These are phyloP conservation scores for Penicillium malachiteum DNA, from an alignment of 495 filamentous ascomycete genomes.

Conservation along the genomic window DNA sequence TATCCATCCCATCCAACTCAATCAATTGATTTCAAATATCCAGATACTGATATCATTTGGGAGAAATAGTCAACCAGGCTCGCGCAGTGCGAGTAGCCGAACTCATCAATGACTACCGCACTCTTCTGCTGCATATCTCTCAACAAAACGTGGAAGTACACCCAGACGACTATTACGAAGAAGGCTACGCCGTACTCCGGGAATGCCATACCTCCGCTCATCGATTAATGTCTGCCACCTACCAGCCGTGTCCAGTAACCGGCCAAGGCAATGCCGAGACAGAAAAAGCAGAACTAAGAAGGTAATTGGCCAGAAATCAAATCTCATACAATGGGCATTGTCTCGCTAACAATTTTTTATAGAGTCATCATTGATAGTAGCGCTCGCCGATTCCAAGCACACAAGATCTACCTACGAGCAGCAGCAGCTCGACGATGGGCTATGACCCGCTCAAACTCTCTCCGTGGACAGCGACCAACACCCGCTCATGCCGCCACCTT, in stretches of 20 bases:
- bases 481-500: slow-evolving; percentile 58
- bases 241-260: slow-evolving; percentile 51
- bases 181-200: slow-evolving; percentile 73
- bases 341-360: background rate
- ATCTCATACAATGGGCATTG: no score
- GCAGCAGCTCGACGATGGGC: slow-evolving; percentile 78
- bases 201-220: slow-evolving; percentile 75
- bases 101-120: slow-evolving; percentile 81
- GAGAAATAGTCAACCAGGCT: slow-evolving; percentile 72
- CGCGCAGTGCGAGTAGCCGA: slow-evolving; percentile 80
- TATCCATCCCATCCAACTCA: slow-evolving; percentile 9
- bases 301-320: slow-evolving; percentile 48
- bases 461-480: slow-evolving; percentile 63
- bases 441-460: slow-evolving; percentile 64
- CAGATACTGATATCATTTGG: slow-evolving; percentile 7
- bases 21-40: background rate
- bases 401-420: slow-evolving; percentile 80
- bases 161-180: slow-evolving; percentile 71
- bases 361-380: slow-evolving; percentile 78
- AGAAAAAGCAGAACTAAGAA: slow-evolving; percentile 70
- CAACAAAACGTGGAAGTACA: slow-evolving; percentile 57
- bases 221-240: slow-evolving; percentile 69
- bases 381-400: slow-evolving; percentile 77
- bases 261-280: slow-evolving; percentile 62
- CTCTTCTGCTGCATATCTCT: slow-evolving; percentile 76